A percentile compares a stretch with the other conserved stretches of the same genome.
These are phyloP conservation scores for Suillus placidus DNA, from an alignment of 768 basidiomycete genomes.

Conservation along the genomic window DNA sequence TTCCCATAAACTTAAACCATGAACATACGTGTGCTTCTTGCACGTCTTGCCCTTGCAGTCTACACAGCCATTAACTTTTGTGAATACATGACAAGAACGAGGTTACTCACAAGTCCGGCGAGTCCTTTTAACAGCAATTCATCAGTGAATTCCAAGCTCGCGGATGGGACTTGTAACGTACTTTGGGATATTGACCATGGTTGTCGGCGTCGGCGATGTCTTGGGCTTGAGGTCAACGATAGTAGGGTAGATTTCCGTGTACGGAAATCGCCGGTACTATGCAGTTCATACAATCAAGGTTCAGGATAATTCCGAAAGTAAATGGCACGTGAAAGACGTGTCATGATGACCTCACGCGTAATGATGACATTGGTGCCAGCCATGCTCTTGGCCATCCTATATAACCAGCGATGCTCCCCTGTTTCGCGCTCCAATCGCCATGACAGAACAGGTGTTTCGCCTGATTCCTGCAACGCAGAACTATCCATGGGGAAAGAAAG, in stretches of 20 bases:
- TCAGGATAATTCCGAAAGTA: conserved; percentile 5
- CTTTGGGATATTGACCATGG: conserved; percentile 97
- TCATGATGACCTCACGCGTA: conserved; percentile 6
- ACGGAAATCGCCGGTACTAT: conserved; percentile 35
- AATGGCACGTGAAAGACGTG: neutral
- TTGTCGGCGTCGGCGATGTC: conserved; percentile 33
- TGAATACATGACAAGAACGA: conserved; percentile 9
- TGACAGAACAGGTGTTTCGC: conserved; percentile 23
- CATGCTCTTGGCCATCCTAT: conserved; percentile 2
- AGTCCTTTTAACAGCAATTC: conserved; percentile 55
- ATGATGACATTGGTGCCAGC: neutral
- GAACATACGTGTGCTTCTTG: conserved; percentile 94
- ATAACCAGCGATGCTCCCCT: neutral
- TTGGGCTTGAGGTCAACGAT: conserved; percentile 16
- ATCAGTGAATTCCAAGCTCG: conserved; percentile 16
- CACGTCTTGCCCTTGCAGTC: conserved; percentile 97
- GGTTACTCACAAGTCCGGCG: conserved; percentile 87
- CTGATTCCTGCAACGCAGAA: conserved; percentile 37
- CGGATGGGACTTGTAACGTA: conserved; percentile 42
- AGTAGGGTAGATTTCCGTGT: conserved; percentile 13
- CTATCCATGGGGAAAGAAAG: conserved; percentile 59
- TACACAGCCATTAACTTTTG: conserved; percentile 29
- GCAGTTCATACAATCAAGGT: conserved; percentile 23
- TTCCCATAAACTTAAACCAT: neutral
- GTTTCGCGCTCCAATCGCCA: neutral